These are phyloP conservation scores for Suhomyces panamericanus DNA, from an alignment of 1,139 yeast genomes.

Conservation along the genomic window DNA sequence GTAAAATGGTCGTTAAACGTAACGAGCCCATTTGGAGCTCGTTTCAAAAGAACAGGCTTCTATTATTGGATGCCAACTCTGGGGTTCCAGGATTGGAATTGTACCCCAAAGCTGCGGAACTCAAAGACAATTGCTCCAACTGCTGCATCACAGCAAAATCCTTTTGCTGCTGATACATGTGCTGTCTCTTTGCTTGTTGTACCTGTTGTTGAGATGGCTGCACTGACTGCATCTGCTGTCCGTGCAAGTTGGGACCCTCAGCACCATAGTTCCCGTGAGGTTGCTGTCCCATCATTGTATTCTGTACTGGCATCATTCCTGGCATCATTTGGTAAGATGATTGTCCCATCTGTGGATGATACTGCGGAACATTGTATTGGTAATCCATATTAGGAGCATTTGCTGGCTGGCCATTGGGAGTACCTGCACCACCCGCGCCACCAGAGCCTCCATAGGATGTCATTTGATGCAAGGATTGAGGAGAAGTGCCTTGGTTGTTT, in stretches of 20 bases:
- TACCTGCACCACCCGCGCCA: slow-evolving; percentile 5
- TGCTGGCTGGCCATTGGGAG: slow-evolving; percentile 4
- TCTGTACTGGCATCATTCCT: slow-evolving; percentile 7
- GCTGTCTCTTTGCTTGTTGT: slow-evolving; percentile 15
- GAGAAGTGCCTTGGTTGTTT: slow-evolving; percentile 9
- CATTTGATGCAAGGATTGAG: slow-evolving; percentile 8
- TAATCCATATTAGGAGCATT: background rate
- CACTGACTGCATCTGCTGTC: slow-evolving; percentile 2
- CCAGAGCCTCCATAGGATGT: slow-evolving; percentile 4
- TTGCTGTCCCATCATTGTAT: slow-evolving; percentile 1
- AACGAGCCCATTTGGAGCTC: background rate
- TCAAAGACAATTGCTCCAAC: slow-evolving; percentile 49
- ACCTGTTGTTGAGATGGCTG: background rate
- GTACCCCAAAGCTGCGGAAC: slow-evolving; percentile 52
- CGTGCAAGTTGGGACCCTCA: slow-evolving; percentile 12
- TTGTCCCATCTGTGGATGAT: slow-evolving; percentile 8
- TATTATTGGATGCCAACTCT: slow-evolving; percentile 21
- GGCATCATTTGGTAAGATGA: slow-evolving; percentile 6
- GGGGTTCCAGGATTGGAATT: slow-evolving; percentile 49
- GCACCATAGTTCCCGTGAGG: slow-evolving; percentile 1
- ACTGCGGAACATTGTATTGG: slow-evolving; percentile 8
- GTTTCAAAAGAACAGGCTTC: slow-evolving; percentile 23
- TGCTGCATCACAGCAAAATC: slow-evolving; percentile 47
- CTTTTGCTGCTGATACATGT: slow-evolving; percentile 22
- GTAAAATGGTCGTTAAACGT: slow-evolving; percentile 7